phyloP scores from a whole-genome alignment of 345 rosid genomes.

The Raphanus raphanistrum region DNA sequence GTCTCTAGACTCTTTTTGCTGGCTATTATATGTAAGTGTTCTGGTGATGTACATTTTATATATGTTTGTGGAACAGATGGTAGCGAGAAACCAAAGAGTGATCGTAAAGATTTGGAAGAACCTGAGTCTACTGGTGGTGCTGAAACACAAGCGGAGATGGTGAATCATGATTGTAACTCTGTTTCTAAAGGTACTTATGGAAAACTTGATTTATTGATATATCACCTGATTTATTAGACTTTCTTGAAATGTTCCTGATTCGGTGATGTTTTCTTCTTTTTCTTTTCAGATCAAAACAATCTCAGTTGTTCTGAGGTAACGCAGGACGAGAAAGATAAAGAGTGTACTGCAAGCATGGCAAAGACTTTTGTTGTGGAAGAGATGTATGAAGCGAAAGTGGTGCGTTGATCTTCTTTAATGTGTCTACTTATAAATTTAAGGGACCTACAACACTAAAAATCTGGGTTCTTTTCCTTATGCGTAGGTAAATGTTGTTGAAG shows the following conservation, averaged over 20 bases:
- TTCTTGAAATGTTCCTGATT: neutral
- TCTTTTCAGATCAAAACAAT: slow-evolving; percentile 49
- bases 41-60: slow-evolving; percentile 18
- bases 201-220: neutral
- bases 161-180: slow-evolving; percentile 39
- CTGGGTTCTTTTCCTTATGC: neutral
- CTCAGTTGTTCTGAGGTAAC: slow-evolving; percentile 33
- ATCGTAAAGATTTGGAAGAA: slow-evolving; percentile 42
- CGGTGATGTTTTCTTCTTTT: neutral
- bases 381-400: slow-evolving; percentile 72
- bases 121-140: slow-evolving; percentile 21
- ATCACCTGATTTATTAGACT: neutral
- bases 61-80: slow-evolving; percentile 48
- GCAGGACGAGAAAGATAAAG: slow-evolving; percentile 52
- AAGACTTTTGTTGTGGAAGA: slow-evolving; percentile 65
- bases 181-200: slow-evolving; percentile 52
- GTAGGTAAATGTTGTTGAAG: slow-evolving; percentile 94
- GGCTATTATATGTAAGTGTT: neutral
- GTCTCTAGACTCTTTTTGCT: neutral
- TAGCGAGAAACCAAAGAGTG: slow-evolving; percentile 43
- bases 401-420: slow-evolving; percentile 36
- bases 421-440: neutral
- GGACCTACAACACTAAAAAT: neutral
- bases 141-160: slow-evolving; percentile 43
- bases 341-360: slow-evolving; percentile 42